These are phyloP conservation scores for Hygrophorus pudorinus DNA, from an alignment of 768 basidiomycete genomes.

Conservation along the genomic window DNA sequence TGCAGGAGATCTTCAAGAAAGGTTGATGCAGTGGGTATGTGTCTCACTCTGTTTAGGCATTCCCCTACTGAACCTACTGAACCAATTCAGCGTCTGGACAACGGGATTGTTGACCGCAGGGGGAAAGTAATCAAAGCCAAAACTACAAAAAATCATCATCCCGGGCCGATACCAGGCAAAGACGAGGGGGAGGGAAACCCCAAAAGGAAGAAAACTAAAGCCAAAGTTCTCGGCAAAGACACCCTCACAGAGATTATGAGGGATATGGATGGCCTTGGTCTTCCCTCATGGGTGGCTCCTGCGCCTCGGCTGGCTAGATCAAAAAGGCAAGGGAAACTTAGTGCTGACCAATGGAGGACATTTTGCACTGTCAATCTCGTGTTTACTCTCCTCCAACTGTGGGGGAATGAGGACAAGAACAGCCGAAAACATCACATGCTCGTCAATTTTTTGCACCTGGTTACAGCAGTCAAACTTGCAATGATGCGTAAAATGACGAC, in stretches of 20 bases:
- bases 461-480: slow-evolving; percentile 1
- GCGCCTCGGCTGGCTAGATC: slow-evolving; percentile 19
- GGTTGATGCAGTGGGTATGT: too few species aligned
- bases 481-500: neutral
- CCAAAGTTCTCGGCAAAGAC: neutral
- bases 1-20: too few species aligned
- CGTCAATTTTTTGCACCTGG: slow-evolving; percentile 1
- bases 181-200: neutral
- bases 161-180: neutral
- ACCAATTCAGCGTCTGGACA: too few species aligned
- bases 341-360: slow-evolving; percentile 25
- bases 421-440: neutral
- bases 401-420: slow-evolving; percentile 8
- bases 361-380: slow-evolving; percentile 20
- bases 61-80: too few species aligned
- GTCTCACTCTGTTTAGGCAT: too few species aligned
- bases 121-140: too few species aligned
- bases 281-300: slow-evolving; percentile 18
- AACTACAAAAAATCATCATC: neutral
- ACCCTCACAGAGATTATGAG: slow-evolving; percentile 6
- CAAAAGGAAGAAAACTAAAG: too few species aligned
- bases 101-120: too few species aligned
- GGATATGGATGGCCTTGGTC: slow-evolving; percentile 11
- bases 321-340: slow-evolving; percentile 18
- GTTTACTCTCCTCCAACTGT: slow-evolving; percentile 21